phyloP scores from a whole-genome alignment of 116 monocot genomes.

The Zostera marina region DNA sequence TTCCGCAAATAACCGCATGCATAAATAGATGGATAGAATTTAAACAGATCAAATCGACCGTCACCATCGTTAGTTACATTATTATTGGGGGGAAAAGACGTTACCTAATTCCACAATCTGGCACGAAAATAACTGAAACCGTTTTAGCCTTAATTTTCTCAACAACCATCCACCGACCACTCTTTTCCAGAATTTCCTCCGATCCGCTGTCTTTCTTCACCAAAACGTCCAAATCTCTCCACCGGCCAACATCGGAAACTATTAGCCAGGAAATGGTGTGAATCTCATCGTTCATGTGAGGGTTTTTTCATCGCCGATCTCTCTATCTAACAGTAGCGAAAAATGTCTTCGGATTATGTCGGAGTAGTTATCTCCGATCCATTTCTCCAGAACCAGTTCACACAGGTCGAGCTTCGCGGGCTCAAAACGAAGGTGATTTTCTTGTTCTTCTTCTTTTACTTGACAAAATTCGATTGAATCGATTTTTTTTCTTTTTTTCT shows the following conservation, averaged over 20 bases:
- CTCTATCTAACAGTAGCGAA: background rate
- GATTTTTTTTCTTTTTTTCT: too few relatives aligned
- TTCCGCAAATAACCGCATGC: too few relatives aligned
- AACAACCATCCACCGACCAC: background rate
- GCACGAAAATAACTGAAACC: background rate
- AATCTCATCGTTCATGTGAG: background rate
- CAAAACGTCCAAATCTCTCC: background rate
- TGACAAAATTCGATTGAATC: background rate
- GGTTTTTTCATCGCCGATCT: slow-evolving; percentile 1
- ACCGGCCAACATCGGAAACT: background rate
- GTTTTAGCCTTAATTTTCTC: background rate
- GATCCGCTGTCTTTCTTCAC: background rate
- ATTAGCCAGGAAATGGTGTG: background rate
- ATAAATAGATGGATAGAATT: too few relatives aligned
- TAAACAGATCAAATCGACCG: too few relatives aligned
- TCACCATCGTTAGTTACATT: too few relatives aligned
- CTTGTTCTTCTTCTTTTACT: background rate
- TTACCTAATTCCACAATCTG: background rate
- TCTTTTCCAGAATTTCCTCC: background rate
- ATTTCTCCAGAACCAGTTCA: slow-evolving; percentile 84
- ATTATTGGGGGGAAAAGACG: too few relatives aligned
- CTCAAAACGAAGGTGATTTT: slow-evolving; percentile 61
- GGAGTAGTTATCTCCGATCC: slow-evolving; percentile 92
- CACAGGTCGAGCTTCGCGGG: slow-evolving; percentile 81
- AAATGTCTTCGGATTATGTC: slow-evolving; percentile 44